phyloP scores from a whole-genome alignment of 1,284 basidiomycete species.

The Moesziomyces globuligerus region DNA sequence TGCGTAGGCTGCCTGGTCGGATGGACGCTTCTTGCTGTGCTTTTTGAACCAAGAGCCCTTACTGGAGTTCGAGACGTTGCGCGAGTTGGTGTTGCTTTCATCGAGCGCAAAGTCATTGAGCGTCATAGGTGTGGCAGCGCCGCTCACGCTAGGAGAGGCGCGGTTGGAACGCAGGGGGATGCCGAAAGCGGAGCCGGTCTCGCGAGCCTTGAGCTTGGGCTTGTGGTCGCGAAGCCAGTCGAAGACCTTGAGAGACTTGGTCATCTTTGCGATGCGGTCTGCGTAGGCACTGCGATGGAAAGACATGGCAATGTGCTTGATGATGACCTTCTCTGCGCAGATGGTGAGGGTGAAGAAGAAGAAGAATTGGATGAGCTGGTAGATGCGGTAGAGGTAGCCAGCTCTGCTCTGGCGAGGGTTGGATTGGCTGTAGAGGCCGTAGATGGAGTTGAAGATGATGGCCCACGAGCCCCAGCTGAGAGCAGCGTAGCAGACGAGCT shows the following conservation, averaged over 20 bases:
- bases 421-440: constrained; percentile 52
- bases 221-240: constrained; percentile 78
- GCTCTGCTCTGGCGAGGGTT: constrained; percentile 45
- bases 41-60: constrained; percentile 50
- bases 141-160: constrained; percentile 40
- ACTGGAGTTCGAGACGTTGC: constrained; percentile 16
- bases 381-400: constrained; percentile 59
- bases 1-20: constrained; percentile 16
- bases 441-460: constrained; percentile 63
- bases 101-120: constrained; percentile 34
- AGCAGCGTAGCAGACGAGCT: constrained; percentile 59
- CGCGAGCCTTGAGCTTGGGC: constrained; percentile 71
- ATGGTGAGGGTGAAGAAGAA: constrained; percentile 64
- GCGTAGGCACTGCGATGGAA: constrained; percentile 81
- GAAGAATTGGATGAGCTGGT: constrained; percentile 64
- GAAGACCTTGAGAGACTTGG: constrained; percentile 73
- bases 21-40: constrained; percentile 57
- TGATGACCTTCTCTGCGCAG: constrained; percentile 59
- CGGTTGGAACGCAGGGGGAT: constrained; percentile 63
- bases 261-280: constrained; percentile 76
- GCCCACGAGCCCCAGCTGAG: constrained; percentile 63
- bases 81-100: constrained; percentile 8
- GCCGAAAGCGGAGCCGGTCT: constrained; percentile 69
- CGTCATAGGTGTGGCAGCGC: constrained; percentile 23
- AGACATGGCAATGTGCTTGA: constrained; percentile 62